Conservation (phyloP, 192 early-diverging fungal species). For the Coemansia sp. region DNA sequence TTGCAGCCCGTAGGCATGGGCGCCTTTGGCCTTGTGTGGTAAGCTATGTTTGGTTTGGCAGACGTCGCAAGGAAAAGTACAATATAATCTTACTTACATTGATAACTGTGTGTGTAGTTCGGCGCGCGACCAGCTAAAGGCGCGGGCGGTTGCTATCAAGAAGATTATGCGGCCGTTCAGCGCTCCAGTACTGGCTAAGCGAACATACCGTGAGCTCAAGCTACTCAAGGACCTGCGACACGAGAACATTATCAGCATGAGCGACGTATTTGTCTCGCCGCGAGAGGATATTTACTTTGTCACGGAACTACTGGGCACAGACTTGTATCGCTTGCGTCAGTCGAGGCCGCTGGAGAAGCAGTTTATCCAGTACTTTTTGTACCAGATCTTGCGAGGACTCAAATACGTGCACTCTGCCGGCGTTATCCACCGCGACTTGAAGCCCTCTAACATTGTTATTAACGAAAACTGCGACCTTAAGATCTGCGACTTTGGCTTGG, state of each 20-base stretch:
- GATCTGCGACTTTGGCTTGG: conserved; percentile 98
- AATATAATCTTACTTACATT: background rate
- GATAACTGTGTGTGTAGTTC: conserved; percentile 59
- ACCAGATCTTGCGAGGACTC: conserved; percentile 90
- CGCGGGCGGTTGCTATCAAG: conserved; percentile 87
- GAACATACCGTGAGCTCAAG: conserved; percentile 94
- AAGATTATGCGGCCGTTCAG: conserved; percentile 96
- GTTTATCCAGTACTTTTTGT: conserved; percentile 97
- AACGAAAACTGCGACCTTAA: conserved; percentile 98
- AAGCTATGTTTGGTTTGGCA: conserved; percentile 16
- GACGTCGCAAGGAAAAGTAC: no score
- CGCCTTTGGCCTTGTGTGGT: conserved; percentile 97
- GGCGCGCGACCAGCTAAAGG: conserved; percentile 83
- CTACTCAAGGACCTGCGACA: conserved; percentile 91
- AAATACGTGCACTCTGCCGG: conserved; percentile 96
- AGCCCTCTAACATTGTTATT: conserved; percentile 95
- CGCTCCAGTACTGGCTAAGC: conserved; percentile 88
- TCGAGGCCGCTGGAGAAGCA: conserved; percentile 90
- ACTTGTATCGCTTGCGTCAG: conserved; percentile 89
- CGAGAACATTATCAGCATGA: conserved; percentile 93
- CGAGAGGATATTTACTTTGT: conserved; percentile 98
- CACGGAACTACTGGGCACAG: conserved; percentile 92
- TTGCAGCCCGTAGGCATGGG: conserved; percentile 96
- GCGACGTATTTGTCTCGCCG: conserved; percentile 92
- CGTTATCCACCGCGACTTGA: conserved; percentile 94